Base-by-base conservation (phyloP, 2,329 filamentous ascomycete species). In the Penicillium sp. region DNA sequence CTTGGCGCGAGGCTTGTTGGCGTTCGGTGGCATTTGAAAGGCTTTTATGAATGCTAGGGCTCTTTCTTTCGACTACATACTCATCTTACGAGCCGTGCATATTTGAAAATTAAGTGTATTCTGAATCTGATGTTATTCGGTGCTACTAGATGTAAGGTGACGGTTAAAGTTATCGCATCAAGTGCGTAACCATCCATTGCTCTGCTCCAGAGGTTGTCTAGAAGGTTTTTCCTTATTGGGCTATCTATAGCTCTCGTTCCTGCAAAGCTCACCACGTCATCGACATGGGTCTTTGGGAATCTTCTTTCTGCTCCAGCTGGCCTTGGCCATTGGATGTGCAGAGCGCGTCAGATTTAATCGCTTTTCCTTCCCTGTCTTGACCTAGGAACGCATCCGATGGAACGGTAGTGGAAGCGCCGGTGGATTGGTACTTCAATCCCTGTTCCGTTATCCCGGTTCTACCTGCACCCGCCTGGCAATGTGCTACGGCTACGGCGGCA, bases 151-250 rank as follows among this genome's bases (percentile, higher is more conserved):
- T 9, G 27, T 11, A 30, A 9, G 9, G 10, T 28, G 9, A 28
- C 8, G 27, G 33, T 18, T 10, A 25, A 25, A 14, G 6, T 13
- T 2, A 50, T 50, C 54, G 56, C 41, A 54, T 48, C 54, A 56
- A 22, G 20, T 33, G 11, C 31, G n/a, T n/a, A 28, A 16, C 5
- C n/a, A 24, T 27, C 14, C 16, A 14, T 20, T 20, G 20, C 33
- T 39, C 44, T 20, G 25, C 28, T 25, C 5, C 24, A 31, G 45
- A 40, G 35, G 20, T 28, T n/a, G n/a, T 4, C 24, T 22, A 7
- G 4, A 22, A 11, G 20, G 4, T 40, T 14, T 40, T 7, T 20
- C 7, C 38, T n/a, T 8, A 39, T 40, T 25, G 20, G 38, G 38
- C 38, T 8, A 40, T 40, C 38, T 20, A 11, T 16, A 9, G 16